A percentile compares a stretch with the other conserved stretches of the same genome.
Conservation (phyloP, 805 yeast species). For the Ogataea pilisensis region DNA sequence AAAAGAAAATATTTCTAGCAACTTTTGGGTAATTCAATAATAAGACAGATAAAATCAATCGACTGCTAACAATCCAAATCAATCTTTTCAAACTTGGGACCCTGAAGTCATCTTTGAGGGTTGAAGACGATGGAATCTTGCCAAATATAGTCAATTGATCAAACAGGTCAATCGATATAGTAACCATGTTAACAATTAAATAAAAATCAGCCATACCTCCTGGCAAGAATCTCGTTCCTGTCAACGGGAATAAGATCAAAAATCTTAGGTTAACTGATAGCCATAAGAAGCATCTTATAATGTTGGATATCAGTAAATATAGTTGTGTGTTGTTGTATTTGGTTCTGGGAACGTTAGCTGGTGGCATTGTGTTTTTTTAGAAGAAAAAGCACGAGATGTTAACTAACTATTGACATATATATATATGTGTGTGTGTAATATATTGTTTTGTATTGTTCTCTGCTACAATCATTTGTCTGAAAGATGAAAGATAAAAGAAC, state of each 20-base stretch:
- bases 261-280: constrained; percentile 46
- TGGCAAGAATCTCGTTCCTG: constrained; percentile 60
- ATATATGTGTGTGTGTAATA: too few relatives aligned
- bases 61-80: constrained; percentile 7
- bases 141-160: constrained; percentile 18
- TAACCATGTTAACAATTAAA: constrained; percentile 12
- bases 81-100: constrained; percentile 11
- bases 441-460: too few relatives aligned
- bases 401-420: too few relatives aligned
- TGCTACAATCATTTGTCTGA: too few relatives aligned
- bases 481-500: too few relatives aligned
- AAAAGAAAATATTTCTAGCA: constrained; percentile 22
- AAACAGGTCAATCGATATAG: constrained; percentile 18
- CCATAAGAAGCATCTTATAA: constrained; percentile 42
- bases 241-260: constrained; percentile 52
- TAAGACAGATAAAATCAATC: constrained; percentile 14
- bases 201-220: constrained; percentile 72
- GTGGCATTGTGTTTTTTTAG: background rate
- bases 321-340: constrained; percentile 23
- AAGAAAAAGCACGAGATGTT: too few relatives aligned
- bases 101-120: constrained; percentile 6
- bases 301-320: constrained; percentile 18
- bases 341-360: constrained; percentile 5
- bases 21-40: constrained; percentile 26
- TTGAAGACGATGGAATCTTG: constrained; percentile 8